Conservation (phyloP, 768 basidiomycete species). For the Auriscalpium microsporum region DNA sequence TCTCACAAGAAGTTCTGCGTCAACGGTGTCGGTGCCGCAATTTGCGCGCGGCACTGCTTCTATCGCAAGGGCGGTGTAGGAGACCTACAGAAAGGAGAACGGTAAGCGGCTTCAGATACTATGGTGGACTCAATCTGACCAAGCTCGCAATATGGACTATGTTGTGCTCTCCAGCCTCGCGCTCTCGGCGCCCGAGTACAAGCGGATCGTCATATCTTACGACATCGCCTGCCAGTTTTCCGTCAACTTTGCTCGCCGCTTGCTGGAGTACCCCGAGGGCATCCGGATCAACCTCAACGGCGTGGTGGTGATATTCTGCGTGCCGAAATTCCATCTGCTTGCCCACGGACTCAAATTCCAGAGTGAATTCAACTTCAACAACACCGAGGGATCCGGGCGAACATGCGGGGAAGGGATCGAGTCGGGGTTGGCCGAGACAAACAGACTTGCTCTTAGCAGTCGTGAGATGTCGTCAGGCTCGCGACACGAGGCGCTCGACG, state of each 20-base stretch:
- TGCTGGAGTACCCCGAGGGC: neutral
- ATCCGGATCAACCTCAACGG: neutral
- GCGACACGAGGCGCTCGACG: constrained; percentile 7
- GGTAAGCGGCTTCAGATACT: neutral
- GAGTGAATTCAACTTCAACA: neutral
- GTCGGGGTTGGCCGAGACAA: neutral
- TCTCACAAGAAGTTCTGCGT: neutral
- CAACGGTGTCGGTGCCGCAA: constrained; percentile 4
- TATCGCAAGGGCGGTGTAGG: neutral
- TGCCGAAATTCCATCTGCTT: constrained; percentile 10
- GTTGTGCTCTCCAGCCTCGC: constrained; percentile 4
- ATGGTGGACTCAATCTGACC: no score
- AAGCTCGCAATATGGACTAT: constrained; percentile 15
- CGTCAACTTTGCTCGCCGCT: neutral
- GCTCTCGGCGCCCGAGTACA: neutral
- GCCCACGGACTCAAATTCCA: constrained; percentile 14
- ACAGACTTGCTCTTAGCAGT: neutral
- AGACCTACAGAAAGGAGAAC: neutral
- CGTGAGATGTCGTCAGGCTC: constrained; percentile 9
- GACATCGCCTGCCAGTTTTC: neutral
- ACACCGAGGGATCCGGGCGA: no score
- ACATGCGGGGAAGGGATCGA: no score
- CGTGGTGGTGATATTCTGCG: neutral
- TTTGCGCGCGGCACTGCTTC: constrained; percentile 2
- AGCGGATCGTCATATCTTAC: neutral